Percentiles rank a stretch among this genome's conserved stretches.
phyloP scores from a whole-genome alignment of 2,329 filamentous ascomycete species.

The Aspergillus calidoustus region DNA sequence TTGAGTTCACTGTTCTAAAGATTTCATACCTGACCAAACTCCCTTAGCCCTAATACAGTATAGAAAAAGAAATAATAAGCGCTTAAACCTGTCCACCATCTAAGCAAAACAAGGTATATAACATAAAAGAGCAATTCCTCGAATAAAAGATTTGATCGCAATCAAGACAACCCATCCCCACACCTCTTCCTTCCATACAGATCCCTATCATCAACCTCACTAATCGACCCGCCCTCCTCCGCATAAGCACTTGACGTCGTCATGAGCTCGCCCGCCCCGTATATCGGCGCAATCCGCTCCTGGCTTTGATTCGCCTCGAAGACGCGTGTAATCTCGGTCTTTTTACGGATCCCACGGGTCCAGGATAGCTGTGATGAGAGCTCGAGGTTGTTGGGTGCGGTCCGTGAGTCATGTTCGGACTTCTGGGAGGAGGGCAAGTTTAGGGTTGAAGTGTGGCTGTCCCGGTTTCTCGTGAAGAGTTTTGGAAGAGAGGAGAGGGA shows the following conservation, averaged over 20 bases:
- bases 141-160: too few relatives aligned
- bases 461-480: background rate
- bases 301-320: conserved; percentile 7
- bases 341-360: background rate
- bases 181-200: background rate
- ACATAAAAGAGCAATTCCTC: too few relatives aligned
- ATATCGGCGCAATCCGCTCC: conserved; percentile 9
- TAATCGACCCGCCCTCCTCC: background rate
- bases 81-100: too few relatives aligned
- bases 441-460: too few relatives aligned
- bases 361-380: background rate
- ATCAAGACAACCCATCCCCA: background rate
- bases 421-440: background rate
- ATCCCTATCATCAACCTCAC: too few relatives aligned
- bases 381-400: background rate
- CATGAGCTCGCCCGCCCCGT: conserved; percentile 3
- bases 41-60: too few relatives aligned
- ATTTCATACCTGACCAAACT: background rate
- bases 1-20: too few relatives aligned
- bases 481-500: conserved; percentile 22
- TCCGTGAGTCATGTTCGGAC: background rate
- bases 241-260: conserved; percentile 1
- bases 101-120: too few relatives aligned
- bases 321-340: conserved; percentile 5
- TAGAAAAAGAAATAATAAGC: too few relatives aligned